Conservation (phyloP, 1,139 yeast species). For the Meyerozyma guilliermondii region DNA sequence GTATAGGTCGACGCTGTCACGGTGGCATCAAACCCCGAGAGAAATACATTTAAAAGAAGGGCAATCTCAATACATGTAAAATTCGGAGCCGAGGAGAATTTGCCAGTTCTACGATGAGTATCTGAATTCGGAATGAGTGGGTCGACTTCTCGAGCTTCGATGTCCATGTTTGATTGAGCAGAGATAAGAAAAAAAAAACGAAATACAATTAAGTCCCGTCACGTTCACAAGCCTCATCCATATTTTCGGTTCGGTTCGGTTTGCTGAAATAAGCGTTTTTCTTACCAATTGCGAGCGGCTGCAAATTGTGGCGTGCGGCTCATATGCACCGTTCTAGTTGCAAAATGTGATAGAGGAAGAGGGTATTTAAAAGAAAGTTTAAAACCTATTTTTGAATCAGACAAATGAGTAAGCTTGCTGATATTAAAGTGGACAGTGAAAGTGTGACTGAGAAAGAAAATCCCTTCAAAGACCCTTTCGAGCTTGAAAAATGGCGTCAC, state of each 20-base stretch:
- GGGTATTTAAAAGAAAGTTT: too few relatives aligned
- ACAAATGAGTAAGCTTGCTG: too few relatives aligned
- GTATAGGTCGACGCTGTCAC: slow-evolving; percentile 12
- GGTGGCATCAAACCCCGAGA: slow-evolving; percentile 13
- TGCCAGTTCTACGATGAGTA: background rate
- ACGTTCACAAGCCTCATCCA: background rate
- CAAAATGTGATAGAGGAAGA: too few relatives aligned
- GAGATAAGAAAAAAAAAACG: background rate
- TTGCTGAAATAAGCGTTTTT: background rate
- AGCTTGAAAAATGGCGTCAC: too few relatives aligned
- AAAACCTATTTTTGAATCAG: too few relatives aligned
- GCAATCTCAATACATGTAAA: slow-evolving; percentile 20
- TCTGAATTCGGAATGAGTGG: background rate
- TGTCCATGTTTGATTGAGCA: background rate
- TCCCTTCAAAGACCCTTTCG: too few relatives aligned
- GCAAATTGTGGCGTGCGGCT: background rate
- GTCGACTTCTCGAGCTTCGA: background rate
- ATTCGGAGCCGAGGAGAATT: slow-evolving; percentile 11
- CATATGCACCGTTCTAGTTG: too few relatives aligned
- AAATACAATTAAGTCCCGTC: too few relatives aligned
- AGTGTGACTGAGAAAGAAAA: too few relatives aligned
- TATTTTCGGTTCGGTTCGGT: background rate
- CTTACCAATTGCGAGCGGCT: background rate
- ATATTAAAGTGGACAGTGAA: too few relatives aligned
- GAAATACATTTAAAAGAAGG: slow-evolving; percentile 20